Conservation (phyloP, 2,329 filamentous ascomycete species). For the Fusarium sp. region DNA sequence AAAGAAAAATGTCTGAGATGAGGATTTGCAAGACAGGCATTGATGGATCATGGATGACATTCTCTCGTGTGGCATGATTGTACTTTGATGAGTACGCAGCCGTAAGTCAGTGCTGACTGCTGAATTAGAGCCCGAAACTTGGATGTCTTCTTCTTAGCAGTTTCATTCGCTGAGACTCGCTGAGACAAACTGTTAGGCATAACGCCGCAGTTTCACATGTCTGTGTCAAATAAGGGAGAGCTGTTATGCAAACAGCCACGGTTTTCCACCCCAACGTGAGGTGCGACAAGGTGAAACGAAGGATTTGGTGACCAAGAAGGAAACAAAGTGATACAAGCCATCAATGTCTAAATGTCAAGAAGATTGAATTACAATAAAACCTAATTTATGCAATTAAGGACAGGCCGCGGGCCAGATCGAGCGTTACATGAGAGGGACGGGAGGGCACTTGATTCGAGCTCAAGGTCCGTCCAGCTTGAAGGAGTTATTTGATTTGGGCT, state of each 20-base stretch:
- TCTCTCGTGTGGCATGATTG: not conserved
- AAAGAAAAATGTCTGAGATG: conserved; percentile 18
- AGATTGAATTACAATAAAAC: not conserved
- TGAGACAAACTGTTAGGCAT: not conserved
- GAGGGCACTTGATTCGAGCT: conserved; percentile 35
- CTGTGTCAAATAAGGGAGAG: not conserved
- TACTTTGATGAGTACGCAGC: not conserved
- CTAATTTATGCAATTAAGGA: conserved; percentile 6
- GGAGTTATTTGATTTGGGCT: not conserved
- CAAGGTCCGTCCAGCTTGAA: not conserved
- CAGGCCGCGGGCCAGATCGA: conserved; percentile 18
- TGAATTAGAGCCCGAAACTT: not conserved
- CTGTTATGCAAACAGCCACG: conserved; percentile 17
- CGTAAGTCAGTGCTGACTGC: not conserved
- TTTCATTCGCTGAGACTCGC: not conserved
- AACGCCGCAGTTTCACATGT: conserved; percentile 12
- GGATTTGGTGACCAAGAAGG: conserved; percentile 23
- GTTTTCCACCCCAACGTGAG: not conserved
- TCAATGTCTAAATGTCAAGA: not conserved
- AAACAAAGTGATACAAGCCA: conserved; percentile 6
- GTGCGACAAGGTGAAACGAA: conserved; percentile 35
- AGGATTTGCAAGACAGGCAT: conserved; percentile 28
- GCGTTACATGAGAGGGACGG: conserved; percentile 36
- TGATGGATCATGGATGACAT: not conserved
- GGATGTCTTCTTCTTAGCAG: not conserved